phyloP scores from a whole-genome alignment of 116 monocot genomes.

The Posidonia oceanica region DNA sequence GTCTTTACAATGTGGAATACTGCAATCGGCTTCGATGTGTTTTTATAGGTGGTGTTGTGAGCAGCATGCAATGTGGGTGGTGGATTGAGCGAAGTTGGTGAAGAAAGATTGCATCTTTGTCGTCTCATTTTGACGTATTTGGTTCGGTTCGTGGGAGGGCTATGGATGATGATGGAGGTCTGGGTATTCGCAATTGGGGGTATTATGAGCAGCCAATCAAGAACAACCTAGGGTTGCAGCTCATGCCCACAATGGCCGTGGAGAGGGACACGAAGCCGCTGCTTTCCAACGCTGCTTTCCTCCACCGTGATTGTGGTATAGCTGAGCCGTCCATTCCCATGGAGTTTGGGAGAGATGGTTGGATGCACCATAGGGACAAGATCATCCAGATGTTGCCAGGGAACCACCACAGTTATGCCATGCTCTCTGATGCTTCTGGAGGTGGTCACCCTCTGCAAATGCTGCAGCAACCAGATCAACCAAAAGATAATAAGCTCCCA shows the following conservation, averaged over 20 bases:
- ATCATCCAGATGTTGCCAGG: not conserved
- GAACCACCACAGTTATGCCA: not conserved
- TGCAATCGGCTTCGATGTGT: not conserved
- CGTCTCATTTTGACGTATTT: no score
- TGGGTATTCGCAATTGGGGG: constrained; percentile 24
- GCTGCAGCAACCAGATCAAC: constrained; percentile 16
- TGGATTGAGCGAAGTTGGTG: constrained; percentile 2
- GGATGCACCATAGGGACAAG: constrained; percentile 10
- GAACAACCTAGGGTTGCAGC: constrained; percentile 30
- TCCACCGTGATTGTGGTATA: not conserved
- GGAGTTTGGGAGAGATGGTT: constrained; percentile 23
- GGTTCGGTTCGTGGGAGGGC: not conserved
- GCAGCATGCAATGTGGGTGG: constrained; percentile 10
- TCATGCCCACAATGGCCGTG: constrained; percentile 24
- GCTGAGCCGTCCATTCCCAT: constrained; percentile 7
- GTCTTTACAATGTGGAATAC: not conserved
- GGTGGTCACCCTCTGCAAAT: constrained; percentile 1
- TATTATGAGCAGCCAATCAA: constrained; percentile 30
- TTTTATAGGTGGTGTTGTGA: not conserved
- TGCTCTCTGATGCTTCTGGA: constrained; percentile 1
- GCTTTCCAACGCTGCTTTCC: constrained; percentile 17
- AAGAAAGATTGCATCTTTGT: no score
- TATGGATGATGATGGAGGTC: constrained; percentile 18
- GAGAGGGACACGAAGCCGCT: constrained; percentile 34
- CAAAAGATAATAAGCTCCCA: not conserved